Conservation (phyloP, 805 yeast genomes). For the Brettanomyces anomalus region DNA sequence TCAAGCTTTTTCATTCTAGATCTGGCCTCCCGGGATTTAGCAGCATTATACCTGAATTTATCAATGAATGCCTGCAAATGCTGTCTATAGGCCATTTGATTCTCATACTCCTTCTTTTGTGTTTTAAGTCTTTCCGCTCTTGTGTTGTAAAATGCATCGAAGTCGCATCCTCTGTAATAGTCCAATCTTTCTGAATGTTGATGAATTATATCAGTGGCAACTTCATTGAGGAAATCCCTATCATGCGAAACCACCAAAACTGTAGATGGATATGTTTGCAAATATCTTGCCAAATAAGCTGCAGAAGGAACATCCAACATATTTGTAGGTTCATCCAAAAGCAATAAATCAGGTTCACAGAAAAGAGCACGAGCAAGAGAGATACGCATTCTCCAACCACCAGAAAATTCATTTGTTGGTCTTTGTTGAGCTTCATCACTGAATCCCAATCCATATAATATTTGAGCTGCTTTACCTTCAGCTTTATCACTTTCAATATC, state of each 20-base stretch:
- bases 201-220: conserved; percentile 95
- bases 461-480: conserved; percentile 93
- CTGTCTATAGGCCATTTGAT: conserved; percentile 91
- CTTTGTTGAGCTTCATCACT: conserved; percentile 73
- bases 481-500: conserved; percentile 98
- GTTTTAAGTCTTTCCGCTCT: conserved; percentile 92
- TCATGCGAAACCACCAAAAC: conserved; percentile 96
- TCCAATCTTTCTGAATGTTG: conserved; percentile 97
- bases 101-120: conserved; percentile 91
- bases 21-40: conserved; percentile 95
- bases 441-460: conserved; percentile 88
- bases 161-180: conserved; percentile 89
- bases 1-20: conserved; percentile 95
- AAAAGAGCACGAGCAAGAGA: conserved; percentile 97
- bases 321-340: conserved; percentile 98
- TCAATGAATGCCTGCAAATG: conserved; percentile 94
- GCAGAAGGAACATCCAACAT: conserved; percentile 99
- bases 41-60: conserved; percentile 95
- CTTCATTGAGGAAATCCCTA: conserved; percentile 92
- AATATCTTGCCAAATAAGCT: conserved; percentile 82
- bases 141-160: conserved; percentile 86
- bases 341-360: conserved; percentile 88
- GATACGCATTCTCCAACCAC: conserved; percentile 99
- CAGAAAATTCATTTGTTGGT: conserved; percentile 88
- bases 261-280: conserved; percentile 86